Base-by-base conservation (phyloP, 2,329 filamentous ascomycete species). In the Fusarium palustre region DNA sequence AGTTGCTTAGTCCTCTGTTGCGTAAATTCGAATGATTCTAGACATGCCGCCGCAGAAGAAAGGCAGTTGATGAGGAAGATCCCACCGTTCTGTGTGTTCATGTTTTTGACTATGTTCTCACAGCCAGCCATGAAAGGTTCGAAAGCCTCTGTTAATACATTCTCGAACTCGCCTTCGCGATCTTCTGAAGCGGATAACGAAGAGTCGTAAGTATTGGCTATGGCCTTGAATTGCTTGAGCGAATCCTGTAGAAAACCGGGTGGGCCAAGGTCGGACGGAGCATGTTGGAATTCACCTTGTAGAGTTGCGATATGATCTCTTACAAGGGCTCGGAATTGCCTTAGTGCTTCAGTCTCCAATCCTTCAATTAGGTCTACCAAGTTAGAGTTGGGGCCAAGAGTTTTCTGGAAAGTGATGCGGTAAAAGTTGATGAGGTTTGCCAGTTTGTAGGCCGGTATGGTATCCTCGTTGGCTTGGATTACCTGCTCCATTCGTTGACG, bases 371-470 rank as follows among this genome's bases (percentile, higher is more conserved):
- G 86, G 5, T 91, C 89, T 0, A 94, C 84, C 0, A 97, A 83
- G 11, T 86, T 83, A 0, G 93, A 92, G 13, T 90, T 84, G 3
- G 84, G 73, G 3, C 92, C 91, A 1, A 98, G 83, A 1, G 98
- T 84, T 72, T 91, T 95, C 18, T 88, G 82, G 77, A 98, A 97
- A 2, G 94, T 97, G 66, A 88, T 85, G 31, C 88, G 90, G 80
- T 99, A 99, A 80, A 99, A 99, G 41, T 88, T 90, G 42, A 98
- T 85, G 2, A 99, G 84, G 73, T 97, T 97, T 13, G 93, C 90
- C 41, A 98, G 89, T 77, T 94, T 96, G 82, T 97, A 99, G 34
- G 93, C 91, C 49, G 94, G 83, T 22, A 97, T 92, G 1, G 91
- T 91, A 62, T 98, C 94, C 72, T 97, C 94, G 77, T 97, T 95